Evolutionary conservation across 225 moss, liverwort and hornwort genomes (phyloP).

Genomic region (Marchantia polymorpha): DNA sequence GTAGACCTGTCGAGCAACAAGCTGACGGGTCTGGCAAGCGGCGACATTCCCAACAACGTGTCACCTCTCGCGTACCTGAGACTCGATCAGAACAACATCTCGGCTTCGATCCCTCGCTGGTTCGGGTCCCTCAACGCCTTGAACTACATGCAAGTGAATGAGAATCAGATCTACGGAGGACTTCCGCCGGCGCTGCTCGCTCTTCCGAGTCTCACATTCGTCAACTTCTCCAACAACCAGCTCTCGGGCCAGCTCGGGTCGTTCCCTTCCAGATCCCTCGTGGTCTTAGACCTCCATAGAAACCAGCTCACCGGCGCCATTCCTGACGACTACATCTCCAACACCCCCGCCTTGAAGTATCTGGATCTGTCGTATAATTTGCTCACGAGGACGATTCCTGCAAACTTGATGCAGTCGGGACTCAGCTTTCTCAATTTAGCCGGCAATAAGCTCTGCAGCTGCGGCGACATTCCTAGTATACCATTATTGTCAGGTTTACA

Average conservation of each 20-base stretch:
- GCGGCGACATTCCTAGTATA: too few relatives aligned
- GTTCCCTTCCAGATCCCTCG: background rate
- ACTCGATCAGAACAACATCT: background rate
- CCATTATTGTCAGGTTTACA: too few relatives aligned
- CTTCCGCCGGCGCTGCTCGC: background rate
- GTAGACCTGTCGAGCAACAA: slow-evolving; percentile 18
- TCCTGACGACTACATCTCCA: background rate
- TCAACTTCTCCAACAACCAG: background rate
- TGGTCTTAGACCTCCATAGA: background rate
- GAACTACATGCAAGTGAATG: background rate
- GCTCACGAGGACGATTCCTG: background rate
- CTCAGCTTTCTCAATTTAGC: too few relatives aligned
- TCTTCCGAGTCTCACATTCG: background rate
- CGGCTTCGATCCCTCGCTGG: slow-evolving; percentile 1
- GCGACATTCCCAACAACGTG: background rate
- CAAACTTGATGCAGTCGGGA: too few relatives aligned
- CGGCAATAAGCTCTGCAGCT: too few relatives aligned
- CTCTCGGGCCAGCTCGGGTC: background rate
- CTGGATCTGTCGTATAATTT: background rate
- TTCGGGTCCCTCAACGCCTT: background rate
- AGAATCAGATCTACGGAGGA: slow-evolving; percentile 5
- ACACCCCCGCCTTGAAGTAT: background rate
- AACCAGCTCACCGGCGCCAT: background rate
- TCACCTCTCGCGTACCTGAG: background rate
- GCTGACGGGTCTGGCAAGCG: slow-evolving; percentile 1